Percentiles rank a stretch among this genome's conserved stretches.
Conservation (phyloP, 2,329 filamentous ascomycete species). For the Talaromyces verruculosus region DNA sequence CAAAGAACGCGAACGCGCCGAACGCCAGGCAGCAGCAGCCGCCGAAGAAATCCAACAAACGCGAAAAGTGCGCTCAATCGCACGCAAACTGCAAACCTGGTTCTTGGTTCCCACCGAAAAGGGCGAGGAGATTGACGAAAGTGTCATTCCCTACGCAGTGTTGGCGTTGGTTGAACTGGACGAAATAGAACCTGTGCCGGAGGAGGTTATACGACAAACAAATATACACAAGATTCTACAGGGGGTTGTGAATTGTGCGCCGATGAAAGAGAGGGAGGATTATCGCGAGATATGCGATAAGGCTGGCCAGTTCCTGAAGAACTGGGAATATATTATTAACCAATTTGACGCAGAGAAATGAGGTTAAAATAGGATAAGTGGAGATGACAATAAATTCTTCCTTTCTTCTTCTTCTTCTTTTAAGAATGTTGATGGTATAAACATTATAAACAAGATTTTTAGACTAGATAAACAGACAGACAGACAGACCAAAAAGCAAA, state of each 20-base stretch:
- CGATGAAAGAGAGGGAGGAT: not conserved
- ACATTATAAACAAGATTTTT: not conserved
- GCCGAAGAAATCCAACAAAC: not conserved
- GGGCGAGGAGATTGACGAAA: not conserved
- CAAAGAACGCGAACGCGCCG: not conserved
- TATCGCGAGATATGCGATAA: not conserved
- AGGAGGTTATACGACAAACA: not conserved
- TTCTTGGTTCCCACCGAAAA: not conserved
- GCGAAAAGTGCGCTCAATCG: not conserved
- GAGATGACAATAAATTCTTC: slow-evolving; percentile 6
- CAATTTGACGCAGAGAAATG: not conserved
- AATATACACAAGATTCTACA: not conserved
- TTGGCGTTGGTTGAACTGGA: not conserved
- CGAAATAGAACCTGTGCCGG: not conserved
- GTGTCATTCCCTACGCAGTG: not conserved
- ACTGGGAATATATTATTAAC: not conserved
- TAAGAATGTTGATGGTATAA: slow-evolving; percentile 5
- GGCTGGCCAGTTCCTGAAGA: not conserved
- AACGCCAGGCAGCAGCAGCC: not conserved
- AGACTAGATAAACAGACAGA: not conserved
- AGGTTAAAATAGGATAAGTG: not conserved
- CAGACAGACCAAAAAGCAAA: not conserved
- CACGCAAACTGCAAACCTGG: not conserved
- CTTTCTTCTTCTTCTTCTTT: not conserved
- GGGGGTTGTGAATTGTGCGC: not conserved